Percentiles rank a stretch among this genome's conserved stretches.
phyloP scores from a whole-genome alignment of 352 stramenopile species.

The Phytophthora litchii region DNA sequence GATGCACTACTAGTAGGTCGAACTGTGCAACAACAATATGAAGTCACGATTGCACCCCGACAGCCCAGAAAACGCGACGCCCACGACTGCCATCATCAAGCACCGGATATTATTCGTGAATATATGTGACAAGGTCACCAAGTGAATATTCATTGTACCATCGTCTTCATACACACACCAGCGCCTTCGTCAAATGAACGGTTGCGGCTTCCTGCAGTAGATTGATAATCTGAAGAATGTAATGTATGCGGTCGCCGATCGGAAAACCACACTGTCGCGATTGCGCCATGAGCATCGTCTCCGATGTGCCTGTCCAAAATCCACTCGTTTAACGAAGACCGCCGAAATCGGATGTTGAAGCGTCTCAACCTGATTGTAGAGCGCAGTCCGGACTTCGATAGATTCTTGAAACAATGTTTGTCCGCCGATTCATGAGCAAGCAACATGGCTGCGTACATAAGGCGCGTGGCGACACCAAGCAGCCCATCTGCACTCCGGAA shows the following conservation, averaged over 20 bases:
- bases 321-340: slow-evolving; percentile 29
- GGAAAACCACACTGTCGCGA: slow-evolving; percentile 8
- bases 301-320: slow-evolving; percentile 5
- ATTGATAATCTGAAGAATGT: slow-evolving; percentile 13
- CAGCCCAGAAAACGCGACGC: background rate
- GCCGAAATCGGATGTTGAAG: slow-evolving; percentile 34
- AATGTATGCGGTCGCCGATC: background rate
- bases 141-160: background rate
- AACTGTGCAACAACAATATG: background rate
- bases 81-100: background rate
- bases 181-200: no score
- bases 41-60: background rate
- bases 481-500: slow-evolving; percentile 20
- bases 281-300: slow-evolving; percentile 18
- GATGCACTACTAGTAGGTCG: no score
- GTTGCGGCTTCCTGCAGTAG: slow-evolving; percentile 19
- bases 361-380: slow-evolving; percentile 10
- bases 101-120: background rate
- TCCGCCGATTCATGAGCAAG: slow-evolving; percentile 19
- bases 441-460: slow-evolving; percentile 19
- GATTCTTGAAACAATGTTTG: slow-evolving; percentile 23
- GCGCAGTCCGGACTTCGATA: slow-evolving; percentile 2
- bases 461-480: slow-evolving; percentile 25
- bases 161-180: background rate
- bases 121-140: background rate